Evolutionary conservation across 768 basidiomycete species (phyloP).

Genomic region (Mycena rosella): DNA sequence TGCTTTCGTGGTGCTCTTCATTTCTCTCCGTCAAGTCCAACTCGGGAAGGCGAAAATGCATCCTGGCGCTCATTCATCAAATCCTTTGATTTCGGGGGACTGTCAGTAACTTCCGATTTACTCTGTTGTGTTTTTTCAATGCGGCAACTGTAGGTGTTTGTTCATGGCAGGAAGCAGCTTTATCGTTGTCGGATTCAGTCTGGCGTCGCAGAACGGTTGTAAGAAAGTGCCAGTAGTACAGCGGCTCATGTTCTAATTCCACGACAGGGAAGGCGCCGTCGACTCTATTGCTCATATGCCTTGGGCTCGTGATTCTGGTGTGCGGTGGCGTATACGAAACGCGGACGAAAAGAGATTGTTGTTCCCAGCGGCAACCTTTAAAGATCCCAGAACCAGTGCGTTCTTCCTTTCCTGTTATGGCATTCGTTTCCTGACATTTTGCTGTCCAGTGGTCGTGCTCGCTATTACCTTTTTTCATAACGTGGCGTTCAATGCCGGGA

Average conservation of each 20-base stretch:
- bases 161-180: constrained; percentile 83
- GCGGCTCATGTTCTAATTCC: constrained; percentile 18
- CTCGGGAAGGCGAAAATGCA: constrained; percentile 59
- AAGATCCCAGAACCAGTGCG: constrained; percentile 70
- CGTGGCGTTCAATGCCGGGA: constrained; percentile 85
- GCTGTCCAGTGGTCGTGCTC: constrained; percentile 69
- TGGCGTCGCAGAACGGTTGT: constrained; percentile 79
- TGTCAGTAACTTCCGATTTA: constrained; percentile 62
- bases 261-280: constrained; percentile 71
- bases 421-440: constrained; percentile 35
- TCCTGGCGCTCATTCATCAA: constrained; percentile 68
- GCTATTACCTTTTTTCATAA: constrained; percentile 84
- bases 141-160: constrained; percentile 62
- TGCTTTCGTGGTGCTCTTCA: constrained; percentile 66
- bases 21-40: constrained; percentile 71
- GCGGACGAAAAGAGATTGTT: constrained; percentile 76
- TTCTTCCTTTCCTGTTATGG: constrained; percentile 28
- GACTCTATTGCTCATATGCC: constrained; percentile 70
- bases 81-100: constrained; percentile 82
- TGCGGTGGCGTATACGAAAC: constrained; percentile 77
- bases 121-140: constrained; percentile 38
- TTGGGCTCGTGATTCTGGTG: constrained; percentile 67
- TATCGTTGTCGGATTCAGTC: constrained; percentile 85
- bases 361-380: constrained; percentile 76
- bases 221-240: constrained; percentile 46